A percentile compares a stretch with the other conserved stretches of the same genome.
Conservation (phyloP, 2,329 filamentous ascomycete species). For the Phyllosticta capitalensis region DNA sequence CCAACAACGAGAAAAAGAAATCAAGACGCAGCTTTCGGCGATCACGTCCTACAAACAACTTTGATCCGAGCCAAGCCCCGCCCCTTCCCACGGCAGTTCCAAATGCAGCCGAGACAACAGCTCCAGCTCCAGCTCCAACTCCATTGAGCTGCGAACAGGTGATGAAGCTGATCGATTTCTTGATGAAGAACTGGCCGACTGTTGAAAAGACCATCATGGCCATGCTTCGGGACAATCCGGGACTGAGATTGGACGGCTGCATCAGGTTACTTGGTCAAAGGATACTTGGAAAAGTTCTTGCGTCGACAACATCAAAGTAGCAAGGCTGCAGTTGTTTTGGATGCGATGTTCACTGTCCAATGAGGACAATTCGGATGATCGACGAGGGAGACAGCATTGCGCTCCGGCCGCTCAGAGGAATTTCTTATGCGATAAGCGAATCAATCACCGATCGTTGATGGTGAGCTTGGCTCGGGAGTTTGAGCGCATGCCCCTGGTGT, state of each 20-base stretch:
- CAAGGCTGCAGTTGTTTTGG: not conserved
- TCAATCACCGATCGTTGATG: not conserved
- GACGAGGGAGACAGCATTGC: too few species aligned
- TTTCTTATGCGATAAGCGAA: not conserved
- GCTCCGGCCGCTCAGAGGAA: not conserved
- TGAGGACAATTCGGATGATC: not conserved
- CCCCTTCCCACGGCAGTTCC: not conserved
- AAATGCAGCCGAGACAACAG: not conserved
- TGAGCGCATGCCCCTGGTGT: not conserved
- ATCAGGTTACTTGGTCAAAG: not conserved
- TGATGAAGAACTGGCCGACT: constrained; percentile 7
- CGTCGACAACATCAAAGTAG: not conserved
- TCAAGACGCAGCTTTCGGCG: not conserved
- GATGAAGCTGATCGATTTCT: constrained; percentile 4
- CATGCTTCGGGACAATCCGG: constrained; percentile 1
- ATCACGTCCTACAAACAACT: not conserved
- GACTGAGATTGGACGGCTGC: not conserved
- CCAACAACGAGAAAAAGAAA: not conserved
- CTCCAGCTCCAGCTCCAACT: not conserved
- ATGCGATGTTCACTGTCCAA: not conserved
- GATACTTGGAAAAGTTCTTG: not conserved
- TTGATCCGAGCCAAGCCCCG: not conserved
- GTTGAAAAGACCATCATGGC: constrained; percentile 1
- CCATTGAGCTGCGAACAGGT: not conserved
- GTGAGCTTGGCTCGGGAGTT: not conserved